phyloP scores from a whole-genome alignment of 495 filamentous ascomycete genomes.

The Daldinia bambusicola region DNA sequence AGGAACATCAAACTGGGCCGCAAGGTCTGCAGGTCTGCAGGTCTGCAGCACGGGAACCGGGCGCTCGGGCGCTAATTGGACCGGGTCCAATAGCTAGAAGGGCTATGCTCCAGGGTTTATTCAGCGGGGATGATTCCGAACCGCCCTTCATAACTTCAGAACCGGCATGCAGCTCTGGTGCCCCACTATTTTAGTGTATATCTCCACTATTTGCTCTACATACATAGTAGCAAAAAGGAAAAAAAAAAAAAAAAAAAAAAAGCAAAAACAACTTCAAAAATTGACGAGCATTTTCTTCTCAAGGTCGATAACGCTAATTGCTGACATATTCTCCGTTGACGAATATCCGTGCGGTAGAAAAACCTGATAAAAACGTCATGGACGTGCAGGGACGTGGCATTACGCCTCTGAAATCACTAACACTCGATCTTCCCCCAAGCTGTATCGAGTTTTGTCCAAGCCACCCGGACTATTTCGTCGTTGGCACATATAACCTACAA shows the following conservation, averaged over 20 bases:
- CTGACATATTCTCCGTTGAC: constrained; percentile 9
- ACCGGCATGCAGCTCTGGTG: neutral
- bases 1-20: constrained; percentile 17
- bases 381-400: constrained; percentile 34
- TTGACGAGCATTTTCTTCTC: neutral
- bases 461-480: constrained; percentile 72
- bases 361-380: constrained; percentile 25
- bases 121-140: constrained; percentile 37
- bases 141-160: constrained; percentile 4
- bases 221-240: no score
- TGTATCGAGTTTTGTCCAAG: constrained; percentile 83
- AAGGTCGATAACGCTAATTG: neutral
- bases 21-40: no score
- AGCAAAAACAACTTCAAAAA: constrained; percentile 10
- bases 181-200: constrained; percentile 19
- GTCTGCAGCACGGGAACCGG: constrained; percentile 14
- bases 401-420: constrained; percentile 53
- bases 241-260: neutral
- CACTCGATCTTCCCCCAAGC: constrained; percentile 74
- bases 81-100: constrained; percentile 9
- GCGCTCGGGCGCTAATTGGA: constrained; percentile 35
- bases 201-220: neutral
- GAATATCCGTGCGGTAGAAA: neutral
- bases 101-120: constrained; percentile 24
- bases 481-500: constrained; percentile 88